Conservation (phyloP, 2,329 filamentous ascomycete species). For the Aureobasidium pullulans region DNA sequence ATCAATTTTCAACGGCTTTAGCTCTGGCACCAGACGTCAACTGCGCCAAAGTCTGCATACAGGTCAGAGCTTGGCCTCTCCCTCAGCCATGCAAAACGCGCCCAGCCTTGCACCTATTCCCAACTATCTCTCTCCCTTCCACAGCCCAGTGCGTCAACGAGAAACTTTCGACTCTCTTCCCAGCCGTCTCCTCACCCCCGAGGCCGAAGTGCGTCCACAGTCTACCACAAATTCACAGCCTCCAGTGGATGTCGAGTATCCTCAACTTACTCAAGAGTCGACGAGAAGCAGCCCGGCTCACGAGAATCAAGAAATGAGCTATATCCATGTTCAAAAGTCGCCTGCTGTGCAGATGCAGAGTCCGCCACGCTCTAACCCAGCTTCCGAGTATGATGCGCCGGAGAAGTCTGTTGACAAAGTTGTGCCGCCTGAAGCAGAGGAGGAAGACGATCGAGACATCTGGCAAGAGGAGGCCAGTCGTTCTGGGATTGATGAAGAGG, state of each 20-base stretch:
- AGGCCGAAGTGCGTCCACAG: background rate
- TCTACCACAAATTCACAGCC: background rate
- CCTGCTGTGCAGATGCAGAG: slow-evolving; percentile 14
- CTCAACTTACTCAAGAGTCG: background rate
- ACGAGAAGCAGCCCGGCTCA: background rate
- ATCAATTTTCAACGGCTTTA: slow-evolving; percentile 30
- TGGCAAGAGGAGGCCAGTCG: slow-evolving; percentile 44
- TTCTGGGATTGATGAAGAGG: slow-evolving; percentile 19
- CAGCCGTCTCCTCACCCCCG: slow-evolving; percentile 15
- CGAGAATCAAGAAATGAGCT: background rate
- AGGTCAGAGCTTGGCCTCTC: slow-evolving; percentile 30
- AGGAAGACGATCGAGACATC: slow-evolving; percentile 29
- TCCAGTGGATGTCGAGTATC: background rate
- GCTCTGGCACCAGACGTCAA: slow-evolving; percentile 31
- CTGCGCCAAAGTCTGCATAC: slow-evolving; percentile 32
- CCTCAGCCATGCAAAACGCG: slow-evolving; percentile 5
- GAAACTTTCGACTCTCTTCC: slow-evolving; percentile 12
- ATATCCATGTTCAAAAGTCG: slow-evolving; percentile 22
- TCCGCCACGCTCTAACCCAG: background rate
- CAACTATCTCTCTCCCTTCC: slow-evolving; percentile 11
- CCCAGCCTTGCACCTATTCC: background rate
- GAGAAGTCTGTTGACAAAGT: background rate
- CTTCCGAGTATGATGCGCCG: background rate
- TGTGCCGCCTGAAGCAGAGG: slow-evolving; percentile 17
- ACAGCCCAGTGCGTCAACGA: slow-evolving; percentile 10